Percentiles rank a stretch among this genome's conserved stretches.
Conservation (phyloP, 257 asterid species). For the Asclepias syriaca region DNA sequence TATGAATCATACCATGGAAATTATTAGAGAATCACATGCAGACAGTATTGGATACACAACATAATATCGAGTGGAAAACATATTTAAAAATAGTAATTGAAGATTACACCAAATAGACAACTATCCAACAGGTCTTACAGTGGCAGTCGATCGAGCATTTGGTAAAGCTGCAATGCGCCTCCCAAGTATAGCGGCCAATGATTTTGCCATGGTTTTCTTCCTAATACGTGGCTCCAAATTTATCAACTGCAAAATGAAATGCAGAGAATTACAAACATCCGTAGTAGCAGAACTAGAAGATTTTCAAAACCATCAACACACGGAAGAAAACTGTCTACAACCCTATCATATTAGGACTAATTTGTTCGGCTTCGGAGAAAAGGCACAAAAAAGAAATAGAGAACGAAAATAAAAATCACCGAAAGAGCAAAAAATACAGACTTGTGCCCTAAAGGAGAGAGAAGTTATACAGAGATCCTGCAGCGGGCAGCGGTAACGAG, state of each 20-base stretch:
- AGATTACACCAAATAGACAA: neutral
- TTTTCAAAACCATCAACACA: slow-evolving; percentile 23
- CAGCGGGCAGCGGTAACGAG: too few species aligned
- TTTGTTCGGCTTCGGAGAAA: too few species aligned
- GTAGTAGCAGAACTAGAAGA: slow-evolving; percentile 16
- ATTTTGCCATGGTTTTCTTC: slow-evolving; percentile 53
- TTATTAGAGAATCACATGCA: neutral
- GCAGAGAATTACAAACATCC: neutral
- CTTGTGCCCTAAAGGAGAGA: too few species aligned
- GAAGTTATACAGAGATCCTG: too few species aligned
- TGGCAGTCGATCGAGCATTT: slow-evolving; percentile 39
- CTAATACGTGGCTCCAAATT: neutral
- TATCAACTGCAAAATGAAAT: neutral
- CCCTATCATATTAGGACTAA: neutral
- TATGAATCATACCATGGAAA: neutral
- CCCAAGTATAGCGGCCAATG: slow-evolving; percentile 46
- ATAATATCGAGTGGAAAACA: neutral
- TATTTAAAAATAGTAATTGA: too few species aligned
- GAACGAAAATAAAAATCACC: too few species aligned
- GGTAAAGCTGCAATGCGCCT: slow-evolving; percentile 49
- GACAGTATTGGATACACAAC: neutral
- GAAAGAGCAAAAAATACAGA: too few species aligned
- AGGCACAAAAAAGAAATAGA: too few species aligned
- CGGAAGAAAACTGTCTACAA: neutral
- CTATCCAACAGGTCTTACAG: slow-evolving; percentile 26